Conservation (phyloP, 1,284 basidiomycete genomes). For the Naganishia sp. region DNA sequence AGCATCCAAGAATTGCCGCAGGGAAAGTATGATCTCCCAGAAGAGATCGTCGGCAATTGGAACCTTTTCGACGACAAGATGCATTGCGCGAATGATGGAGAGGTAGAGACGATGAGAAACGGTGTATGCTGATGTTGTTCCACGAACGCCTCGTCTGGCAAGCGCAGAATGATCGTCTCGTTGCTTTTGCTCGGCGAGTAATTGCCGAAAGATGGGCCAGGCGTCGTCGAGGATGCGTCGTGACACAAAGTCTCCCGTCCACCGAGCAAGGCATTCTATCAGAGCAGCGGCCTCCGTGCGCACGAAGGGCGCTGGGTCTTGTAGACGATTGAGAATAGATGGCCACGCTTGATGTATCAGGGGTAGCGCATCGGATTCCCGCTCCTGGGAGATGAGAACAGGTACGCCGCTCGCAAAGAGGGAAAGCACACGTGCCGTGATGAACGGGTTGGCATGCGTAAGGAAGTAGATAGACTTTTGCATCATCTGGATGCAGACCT, state of each 20-base stretch:
- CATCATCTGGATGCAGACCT: slow-evolving; percentile 77
- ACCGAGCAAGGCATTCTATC: slow-evolving; percentile 65
- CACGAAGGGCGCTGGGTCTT: slow-evolving; percentile 72
- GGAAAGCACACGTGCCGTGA: slow-evolving; percentile 75
- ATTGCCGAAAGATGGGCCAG: slow-evolving; percentile 73
- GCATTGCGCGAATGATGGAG: slow-evolving; percentile 71
- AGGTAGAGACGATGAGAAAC: slow-evolving; percentile 73
- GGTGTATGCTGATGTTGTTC: slow-evolving; percentile 53
- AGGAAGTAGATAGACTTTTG: slow-evolving; percentile 83
- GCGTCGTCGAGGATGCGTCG: slow-evolving; percentile 80
- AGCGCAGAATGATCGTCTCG: slow-evolving; percentile 68
- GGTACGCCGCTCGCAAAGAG: slow-evolving; percentile 72
- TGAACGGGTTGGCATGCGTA: slow-evolving; percentile 77
- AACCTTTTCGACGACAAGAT: slow-evolving; percentile 63
- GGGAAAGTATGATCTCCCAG: slow-evolving; percentile 75
- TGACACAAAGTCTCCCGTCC: slow-evolving; percentile 80
- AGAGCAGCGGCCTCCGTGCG: slow-evolving; percentile 70
- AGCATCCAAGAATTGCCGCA: slow-evolving; percentile 70
- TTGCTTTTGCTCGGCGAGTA: slow-evolving; percentile 63
- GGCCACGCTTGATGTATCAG: slow-evolving; percentile 85
- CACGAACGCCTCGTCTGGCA: slow-evolving; percentile 59
- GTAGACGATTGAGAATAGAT: slow-evolving; percentile 76
- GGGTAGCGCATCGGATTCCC: slow-evolving; percentile 71
- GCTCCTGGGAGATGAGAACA: slow-evolving; percentile 61
- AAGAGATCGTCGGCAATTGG: slow-evolving; percentile 67